These are phyloP conservation scores for Grammothele lineata DNA, from an alignment of 768 basidiomycete species.

Conservation along the genomic window DNA sequence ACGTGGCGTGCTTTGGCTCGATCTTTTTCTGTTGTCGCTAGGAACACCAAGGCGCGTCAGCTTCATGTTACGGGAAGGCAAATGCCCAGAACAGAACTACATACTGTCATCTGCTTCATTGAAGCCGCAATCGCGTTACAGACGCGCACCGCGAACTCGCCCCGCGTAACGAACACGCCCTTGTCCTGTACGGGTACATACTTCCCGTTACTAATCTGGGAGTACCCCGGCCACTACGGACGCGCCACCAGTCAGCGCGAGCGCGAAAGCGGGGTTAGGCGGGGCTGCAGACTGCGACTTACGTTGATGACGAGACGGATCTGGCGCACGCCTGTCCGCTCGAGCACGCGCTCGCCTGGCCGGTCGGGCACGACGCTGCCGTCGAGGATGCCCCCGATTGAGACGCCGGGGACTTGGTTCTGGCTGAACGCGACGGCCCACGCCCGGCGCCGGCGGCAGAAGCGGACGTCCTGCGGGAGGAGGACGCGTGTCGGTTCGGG, in stretches of 20 bases:
- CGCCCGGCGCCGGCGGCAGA: too few species aligned
- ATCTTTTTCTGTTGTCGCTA: too few species aligned
- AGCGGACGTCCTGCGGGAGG: neutral
- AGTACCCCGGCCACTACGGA: constrained; percentile 25
- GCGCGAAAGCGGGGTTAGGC: too few species aligned
- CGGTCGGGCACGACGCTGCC: constrained; percentile 2
- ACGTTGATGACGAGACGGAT: constrained; percentile 15
- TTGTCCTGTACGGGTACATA: constrained; percentile 16
- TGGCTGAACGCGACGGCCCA: too few species aligned
- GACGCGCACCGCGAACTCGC: constrained; percentile 8
- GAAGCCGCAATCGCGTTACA: too few species aligned
- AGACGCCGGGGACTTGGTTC: too few species aligned
- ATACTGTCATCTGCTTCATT: constrained; percentile 7
- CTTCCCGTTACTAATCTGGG: constrained; percentile 7
- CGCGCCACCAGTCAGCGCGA: too few species aligned
- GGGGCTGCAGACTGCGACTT: too few species aligned
- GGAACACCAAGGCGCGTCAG: too few species aligned
- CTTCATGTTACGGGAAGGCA: too few species aligned
- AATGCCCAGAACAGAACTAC: too few species aligned
- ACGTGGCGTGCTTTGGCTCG: too few species aligned
- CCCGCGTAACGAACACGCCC: constrained; percentile 10
- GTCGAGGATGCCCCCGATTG: constrained; percentile 7
- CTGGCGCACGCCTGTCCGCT: constrained; percentile 10
- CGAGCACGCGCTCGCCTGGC: constrained; percentile 10
- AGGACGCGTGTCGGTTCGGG: neutral